Percentiles rank a stretch among this genome's conserved stretches.
phyloP scores from a whole-genome alignment of 2,329 filamentous ascomycete genomes.

The Diaporthe batatas region DNA sequence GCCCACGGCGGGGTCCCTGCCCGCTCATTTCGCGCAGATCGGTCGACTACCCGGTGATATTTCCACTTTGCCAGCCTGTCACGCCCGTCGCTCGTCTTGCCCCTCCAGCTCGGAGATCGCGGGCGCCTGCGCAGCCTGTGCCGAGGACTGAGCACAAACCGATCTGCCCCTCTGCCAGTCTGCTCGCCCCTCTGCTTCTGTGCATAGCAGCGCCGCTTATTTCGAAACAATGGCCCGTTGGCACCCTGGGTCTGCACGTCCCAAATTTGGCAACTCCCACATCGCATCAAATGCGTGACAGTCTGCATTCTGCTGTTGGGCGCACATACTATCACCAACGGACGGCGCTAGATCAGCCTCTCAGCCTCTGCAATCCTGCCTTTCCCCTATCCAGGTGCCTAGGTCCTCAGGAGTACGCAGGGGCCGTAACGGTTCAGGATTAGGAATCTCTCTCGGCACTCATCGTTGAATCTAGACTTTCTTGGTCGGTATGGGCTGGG shows the following conservation, averaged over 20 bases:
- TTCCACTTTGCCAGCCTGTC: conserved; percentile 28
- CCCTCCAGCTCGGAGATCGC: conserved; percentile 32
- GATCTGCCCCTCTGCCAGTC: background rate
- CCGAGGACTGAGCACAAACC: conserved; percentile 12
- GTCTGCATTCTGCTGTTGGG: conserved; percentile 14
- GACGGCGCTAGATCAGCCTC: conserved; percentile 18
- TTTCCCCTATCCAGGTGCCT: background rate
- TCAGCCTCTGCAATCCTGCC: conserved; percentile 18
- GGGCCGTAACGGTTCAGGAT: background rate
- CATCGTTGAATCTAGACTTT: background rate
- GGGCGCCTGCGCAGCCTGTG: conserved; percentile 15
- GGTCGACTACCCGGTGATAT: conserved; percentile 29
- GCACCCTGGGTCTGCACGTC: conserved; percentile 4
- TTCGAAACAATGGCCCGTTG: conserved; percentile 20
- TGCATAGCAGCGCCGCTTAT: conserved; percentile 23
- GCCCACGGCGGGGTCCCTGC: conserved; percentile 20
- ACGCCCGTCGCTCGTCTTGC: conserved; percentile 18
- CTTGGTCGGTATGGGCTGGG: background rate
- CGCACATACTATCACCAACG: conserved; percentile 24
- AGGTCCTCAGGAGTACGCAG: conserved; percentile 16
- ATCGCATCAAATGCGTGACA: background rate
- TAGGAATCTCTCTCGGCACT: background rate
- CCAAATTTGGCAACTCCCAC: background rate
- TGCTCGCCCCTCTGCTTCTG: background rate
- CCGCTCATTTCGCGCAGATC: conserved; percentile 28